Base-by-base conservation (phyloP, 2,329 filamentous ascomycete genomes). In the Periconia sp. region DNA sequence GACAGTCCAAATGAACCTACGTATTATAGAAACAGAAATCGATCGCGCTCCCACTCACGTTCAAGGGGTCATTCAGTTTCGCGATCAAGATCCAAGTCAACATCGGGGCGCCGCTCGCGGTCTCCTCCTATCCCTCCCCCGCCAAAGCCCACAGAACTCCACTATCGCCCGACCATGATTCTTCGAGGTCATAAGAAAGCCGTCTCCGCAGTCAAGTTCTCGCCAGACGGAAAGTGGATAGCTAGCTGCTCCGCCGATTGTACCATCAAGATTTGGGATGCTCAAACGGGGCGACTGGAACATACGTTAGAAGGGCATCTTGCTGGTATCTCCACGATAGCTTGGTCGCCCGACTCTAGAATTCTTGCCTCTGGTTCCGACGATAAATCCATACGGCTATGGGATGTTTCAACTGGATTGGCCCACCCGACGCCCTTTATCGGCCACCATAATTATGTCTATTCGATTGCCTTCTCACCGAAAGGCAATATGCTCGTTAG, bases 401-500 rank as follows among this genome's bases (percentile, higher is more conserved):
- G 94, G 94, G 90, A 97, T 63, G 78, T 84, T 3, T 66, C 77
- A 17, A 84, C 82, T 58, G 84, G 83, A 17, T 81, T 83, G 66
- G 78, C 82, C 27, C 81, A 86, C 50, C 81, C 82, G 0, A 81
- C 78, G 19, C 81, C 83, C 1, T 79, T 97, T 60, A 81, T 89
- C 20, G 93, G 94, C 2, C 94, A 99, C 67, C 92, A 97, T 74
- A 97, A 95, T 75, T 97, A 97, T 74, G 88, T 99, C 31, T 96
- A 96, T 75, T 91, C 89, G 47, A 80, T 99, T 33, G 92, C 92
- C 6, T 97, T 97, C 74, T 93, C 91, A n/a, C 94, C 94, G 1
- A 97, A 97, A 73, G 94, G 94, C 20, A 99, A 99, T 69, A 96
- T 97, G 70, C 83, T 99, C 33, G 94, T 92, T 15, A 95, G 90